phyloP scores from a whole-genome alignment of 2,329 filamentous ascomycete genomes.

The Epichloe sp. region DNA sequence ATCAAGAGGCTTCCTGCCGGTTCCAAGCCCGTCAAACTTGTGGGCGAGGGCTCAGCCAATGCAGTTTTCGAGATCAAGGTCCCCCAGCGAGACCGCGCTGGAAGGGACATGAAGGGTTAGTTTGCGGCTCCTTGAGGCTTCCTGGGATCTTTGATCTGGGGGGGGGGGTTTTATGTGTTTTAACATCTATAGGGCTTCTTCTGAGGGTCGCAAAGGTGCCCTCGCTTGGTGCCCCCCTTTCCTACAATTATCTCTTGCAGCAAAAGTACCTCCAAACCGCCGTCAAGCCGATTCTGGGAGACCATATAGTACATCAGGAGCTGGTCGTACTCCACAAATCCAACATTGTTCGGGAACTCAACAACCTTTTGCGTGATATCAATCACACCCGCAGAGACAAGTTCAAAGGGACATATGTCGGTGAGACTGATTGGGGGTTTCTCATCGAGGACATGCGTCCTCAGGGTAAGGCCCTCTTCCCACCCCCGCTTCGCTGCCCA shows the following conservation, averaged over 20 bases:
- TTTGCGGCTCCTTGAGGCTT: neutral
- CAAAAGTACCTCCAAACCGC: conserved; percentile 22
- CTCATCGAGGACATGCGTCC: conserved; percentile 59
- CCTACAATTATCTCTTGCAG: conserved; percentile 25
- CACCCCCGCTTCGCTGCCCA: neutral
- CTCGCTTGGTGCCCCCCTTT: conserved; percentile 15
- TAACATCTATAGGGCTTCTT: conserved; percentile 17
- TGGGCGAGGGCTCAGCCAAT: conserved; percentile 65
- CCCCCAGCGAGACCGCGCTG: conserved; percentile 18
- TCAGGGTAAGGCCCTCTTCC: conserved; percentile 13
- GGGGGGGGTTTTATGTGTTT: neutral
- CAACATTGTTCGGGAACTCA: conserved; percentile 32
- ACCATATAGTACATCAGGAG: conserved; percentile 23
- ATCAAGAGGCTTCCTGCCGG: conserved; percentile 22
- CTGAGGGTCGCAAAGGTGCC: conserved; percentile 27
- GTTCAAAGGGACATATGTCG: conserved; percentile 36
- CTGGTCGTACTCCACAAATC: conserved; percentile 23
- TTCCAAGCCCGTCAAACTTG: conserved; percentile 25
- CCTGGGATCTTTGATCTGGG: neutral
- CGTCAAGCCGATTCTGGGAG: conserved; percentile 22
- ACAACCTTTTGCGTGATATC: conserved; percentile 36
- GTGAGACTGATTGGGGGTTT: conserved; percentile 49
- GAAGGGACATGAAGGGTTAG: conserved; percentile 23
- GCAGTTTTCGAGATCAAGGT: conserved; percentile 52
- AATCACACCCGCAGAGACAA: conserved; percentile 31